A percentile compares a stretch with the other conserved stretches of the same genome.
phyloP scores from a whole-genome alignment of 164 flowering plant species.

The Vitis vinifera region ASM3070453v1 NC_081811.1:2155001-2155500 shows the following conservation, averaged over 20 bases:
- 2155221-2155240: conserved; percentile 89
- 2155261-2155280: conserved; percentile 96
- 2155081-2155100: no score
- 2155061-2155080: no score
- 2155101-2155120: not conserved
- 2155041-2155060: not conserved
- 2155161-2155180: conserved; percentile 89
- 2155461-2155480: no score
- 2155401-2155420: no score
- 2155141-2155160: conserved; percentile 77
- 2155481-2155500: not conserved
- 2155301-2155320: conserved; percentile 72
- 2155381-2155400: not conserved
- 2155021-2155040: not conserved
- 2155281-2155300: conserved; percentile 83
- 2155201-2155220: conserved; percentile 97
- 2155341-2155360: not conserved
- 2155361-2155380: not conserved
- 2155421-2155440: no score
- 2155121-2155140: conserved; percentile 74
- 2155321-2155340: conserved; percentile 2
- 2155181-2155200: conserved; percentile 94
- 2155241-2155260: conserved; percentile 95
- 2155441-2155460: no score
- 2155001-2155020: no score